These are phyloP conservation scores for Komagataella phaffii DNA, from an alignment of 805 yeast species.

Conservation along the genomic window DNA sequence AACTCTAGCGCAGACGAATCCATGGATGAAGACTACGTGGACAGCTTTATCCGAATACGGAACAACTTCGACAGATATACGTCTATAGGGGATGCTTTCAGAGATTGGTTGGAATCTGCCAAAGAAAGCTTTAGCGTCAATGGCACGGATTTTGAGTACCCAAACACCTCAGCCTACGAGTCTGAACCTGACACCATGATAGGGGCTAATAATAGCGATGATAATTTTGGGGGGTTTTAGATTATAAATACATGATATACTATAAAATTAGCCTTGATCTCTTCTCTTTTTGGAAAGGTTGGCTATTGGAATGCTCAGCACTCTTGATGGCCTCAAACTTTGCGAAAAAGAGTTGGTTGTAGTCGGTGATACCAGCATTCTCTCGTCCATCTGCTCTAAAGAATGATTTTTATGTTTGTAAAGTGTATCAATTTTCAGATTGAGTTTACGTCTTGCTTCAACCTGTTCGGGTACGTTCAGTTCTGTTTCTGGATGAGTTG, in stretches of 20 bases:
- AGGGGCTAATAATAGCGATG: background rate
- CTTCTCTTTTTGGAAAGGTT: constrained; percentile 8
- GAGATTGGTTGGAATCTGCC: constrained; percentile 17
- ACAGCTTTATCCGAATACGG: constrained; percentile 18
- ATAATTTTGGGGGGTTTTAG: background rate
- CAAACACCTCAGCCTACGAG: background rate
- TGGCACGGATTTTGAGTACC: background rate
- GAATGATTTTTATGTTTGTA: background rate
- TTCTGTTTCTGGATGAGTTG: background rate
- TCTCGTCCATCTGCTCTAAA: background rate
- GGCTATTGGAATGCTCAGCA: constrained; percentile 19
- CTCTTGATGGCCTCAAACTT: constrained; percentile 6
- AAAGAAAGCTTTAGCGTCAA: constrained; percentile 2
- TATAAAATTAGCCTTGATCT: background rate
- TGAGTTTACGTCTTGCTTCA: constrained; percentile 11
- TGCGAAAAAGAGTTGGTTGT: background rate
- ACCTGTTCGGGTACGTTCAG: background rate
- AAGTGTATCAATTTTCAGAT: constrained; percentile 11
- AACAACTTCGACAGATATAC: constrained; percentile 20
- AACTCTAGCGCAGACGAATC: constrained; percentile 5
- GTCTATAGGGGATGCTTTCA: constrained; percentile 20
- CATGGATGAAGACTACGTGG: constrained; percentile 13
- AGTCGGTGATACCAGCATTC: background rate
- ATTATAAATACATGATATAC: background rate
- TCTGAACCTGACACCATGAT: background rate